phyloP scores from a whole-genome alignment of 179 eudicot genomes.

The Camellia oleifera region DNA sequence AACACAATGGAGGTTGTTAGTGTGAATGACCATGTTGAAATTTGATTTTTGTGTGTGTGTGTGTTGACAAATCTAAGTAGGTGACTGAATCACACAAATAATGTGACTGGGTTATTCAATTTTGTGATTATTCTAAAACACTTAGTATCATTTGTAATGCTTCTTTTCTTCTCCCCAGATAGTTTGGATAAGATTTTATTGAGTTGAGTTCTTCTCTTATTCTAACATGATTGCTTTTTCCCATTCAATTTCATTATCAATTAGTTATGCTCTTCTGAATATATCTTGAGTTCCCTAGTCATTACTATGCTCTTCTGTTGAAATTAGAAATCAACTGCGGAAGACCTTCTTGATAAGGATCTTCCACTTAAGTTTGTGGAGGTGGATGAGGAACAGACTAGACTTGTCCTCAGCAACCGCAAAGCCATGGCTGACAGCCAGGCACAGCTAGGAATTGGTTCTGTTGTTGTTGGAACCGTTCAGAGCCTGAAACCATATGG shows the following conservation, averaged over 20 bases:
- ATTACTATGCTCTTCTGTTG: neutral
- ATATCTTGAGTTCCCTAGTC: neutral
- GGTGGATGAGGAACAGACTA: conserved; percentile 90
- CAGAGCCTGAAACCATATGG: conserved; percentile 98
- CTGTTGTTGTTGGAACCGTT: conserved; percentile 90
- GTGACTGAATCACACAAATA: neutral
- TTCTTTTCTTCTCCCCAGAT: neutral
- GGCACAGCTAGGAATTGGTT: conserved; percentile 95
- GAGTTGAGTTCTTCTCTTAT: neutral
- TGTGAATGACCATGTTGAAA: no score
- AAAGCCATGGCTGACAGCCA: conserved; percentile 97
- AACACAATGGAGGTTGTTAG: no score
- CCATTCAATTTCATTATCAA: neutral
- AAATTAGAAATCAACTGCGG: conserved; percentile 68
- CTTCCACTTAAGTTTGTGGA: conserved; percentile 92
- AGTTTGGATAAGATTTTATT: neutral
- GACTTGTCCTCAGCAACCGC: conserved; percentile 90
- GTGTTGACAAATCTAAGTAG: neutral
- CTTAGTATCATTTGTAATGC: neutral
- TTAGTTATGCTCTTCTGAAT: neutral
- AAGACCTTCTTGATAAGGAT: conserved; percentile 84
- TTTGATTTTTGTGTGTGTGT: neutral
- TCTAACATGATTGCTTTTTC: neutral
- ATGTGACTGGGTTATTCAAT: neutral
- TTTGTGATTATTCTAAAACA: neutral